A percentile compares a stretch with the other conserved stretches of the same genome.
phyloP scores from a whole-genome alignment of 139 green algal genomes.

The Micractinium sp. region DNA sequence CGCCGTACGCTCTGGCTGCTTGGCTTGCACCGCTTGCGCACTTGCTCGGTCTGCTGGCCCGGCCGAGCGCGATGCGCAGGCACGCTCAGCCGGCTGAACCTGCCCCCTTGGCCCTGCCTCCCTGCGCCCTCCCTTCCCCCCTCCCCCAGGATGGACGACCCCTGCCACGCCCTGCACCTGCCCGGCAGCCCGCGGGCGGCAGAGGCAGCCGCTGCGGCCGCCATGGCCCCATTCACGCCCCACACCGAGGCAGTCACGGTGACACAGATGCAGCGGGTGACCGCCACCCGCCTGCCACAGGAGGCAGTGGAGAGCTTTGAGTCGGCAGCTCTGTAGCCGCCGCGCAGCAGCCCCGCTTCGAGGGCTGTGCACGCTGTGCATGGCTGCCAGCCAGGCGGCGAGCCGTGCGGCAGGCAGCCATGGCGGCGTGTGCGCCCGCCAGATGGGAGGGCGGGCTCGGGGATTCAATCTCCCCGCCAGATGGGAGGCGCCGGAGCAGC shows the following conservation, averaged over 20 bases:
- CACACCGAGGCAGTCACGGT: background rate
- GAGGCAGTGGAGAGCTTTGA: background rate
- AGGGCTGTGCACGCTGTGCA: too few relatives aligned
- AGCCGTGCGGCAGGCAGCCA: too few relatives aligned
- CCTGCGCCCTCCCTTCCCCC: background rate
- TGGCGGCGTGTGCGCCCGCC: too few relatives aligned
- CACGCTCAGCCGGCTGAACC: background rate
- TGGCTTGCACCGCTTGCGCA: background rate
- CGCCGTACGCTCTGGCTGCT: background rate
- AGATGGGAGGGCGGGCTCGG: too few relatives aligned
- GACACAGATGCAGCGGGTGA: background rate
- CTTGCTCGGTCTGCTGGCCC: background rate
- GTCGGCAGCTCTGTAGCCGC: background rate
- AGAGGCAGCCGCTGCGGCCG: background rate
- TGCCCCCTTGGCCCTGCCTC: background rate
- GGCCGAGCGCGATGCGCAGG: too few relatives aligned
- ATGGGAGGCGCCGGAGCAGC: too few relatives aligned
- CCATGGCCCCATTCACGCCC: background rate
- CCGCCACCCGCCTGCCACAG: background rate
- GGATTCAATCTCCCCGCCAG: too few relatives aligned
- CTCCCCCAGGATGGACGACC: constrained; percentile 9
- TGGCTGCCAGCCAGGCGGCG: too few relatives aligned
- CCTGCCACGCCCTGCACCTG: constrained; percentile 17
- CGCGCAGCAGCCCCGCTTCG: background rate
- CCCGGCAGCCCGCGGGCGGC: background rate